A percentile compares a stretch with the other conserved stretches of the same genome.
Conservation (phyloP, 345 rosid species). For the Aquilaria yunnanensis region DNA sequence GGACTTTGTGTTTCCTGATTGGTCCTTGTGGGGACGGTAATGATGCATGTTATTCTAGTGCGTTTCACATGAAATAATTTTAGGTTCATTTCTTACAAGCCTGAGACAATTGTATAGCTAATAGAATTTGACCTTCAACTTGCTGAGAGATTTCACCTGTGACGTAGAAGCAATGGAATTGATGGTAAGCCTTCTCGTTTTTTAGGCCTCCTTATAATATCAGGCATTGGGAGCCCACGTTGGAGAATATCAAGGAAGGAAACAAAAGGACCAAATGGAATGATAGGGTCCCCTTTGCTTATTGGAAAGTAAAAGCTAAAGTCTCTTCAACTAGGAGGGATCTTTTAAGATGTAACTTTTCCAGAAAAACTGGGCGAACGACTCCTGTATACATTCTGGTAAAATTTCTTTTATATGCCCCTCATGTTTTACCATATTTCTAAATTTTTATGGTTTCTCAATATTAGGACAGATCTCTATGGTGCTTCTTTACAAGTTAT, state of each 20-base stretch:
- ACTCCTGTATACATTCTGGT: conserved; percentile 30
- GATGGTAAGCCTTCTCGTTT: no score
- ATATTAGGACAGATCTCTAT: no score
- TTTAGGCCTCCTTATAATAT: conserved; percentile 43
- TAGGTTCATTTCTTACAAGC: no score
- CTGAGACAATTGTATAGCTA: no score
- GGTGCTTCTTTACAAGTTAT: no score
- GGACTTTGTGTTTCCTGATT: conserved; percentile 42
- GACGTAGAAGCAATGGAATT: no score
- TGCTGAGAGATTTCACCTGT: no score
- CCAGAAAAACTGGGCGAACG: conserved; percentile 25
- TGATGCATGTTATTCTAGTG: background rate
- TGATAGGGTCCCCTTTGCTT: conserved; percentile 21
- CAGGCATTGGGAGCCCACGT: conserved; percentile 36
- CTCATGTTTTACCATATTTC: no score
- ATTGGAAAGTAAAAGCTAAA: conserved; percentile 22
- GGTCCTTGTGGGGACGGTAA: conserved; percentile 62
- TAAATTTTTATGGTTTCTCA: no score
- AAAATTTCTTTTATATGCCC: background rate
- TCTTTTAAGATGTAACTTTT: conserved; percentile 32
- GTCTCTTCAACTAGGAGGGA: conserved; percentile 31
- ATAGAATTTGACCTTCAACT: no score
- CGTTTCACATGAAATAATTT: no score
- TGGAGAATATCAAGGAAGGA: conserved; percentile 35
- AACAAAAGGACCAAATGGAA: conserved; percentile 33